Percentiles rank a stretch among this genome's conserved stretches.
Evolutionary conservation across 306 rosid species (phyloP).

Genomic region (Inga leiocalycina): DNA sequence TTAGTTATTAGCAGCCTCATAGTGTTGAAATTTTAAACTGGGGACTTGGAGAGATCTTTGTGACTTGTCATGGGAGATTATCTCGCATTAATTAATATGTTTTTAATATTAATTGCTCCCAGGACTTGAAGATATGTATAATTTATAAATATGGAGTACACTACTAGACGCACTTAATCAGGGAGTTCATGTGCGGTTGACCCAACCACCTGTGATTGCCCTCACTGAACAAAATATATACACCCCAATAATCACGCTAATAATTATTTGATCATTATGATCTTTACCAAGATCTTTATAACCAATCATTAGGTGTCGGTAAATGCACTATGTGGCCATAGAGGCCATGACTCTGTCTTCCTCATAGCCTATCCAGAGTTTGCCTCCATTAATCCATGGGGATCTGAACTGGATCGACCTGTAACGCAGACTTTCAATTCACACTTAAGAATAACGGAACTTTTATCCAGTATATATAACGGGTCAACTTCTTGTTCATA

Average conservation of each 20-base stretch:
- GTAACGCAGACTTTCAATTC: neutral
- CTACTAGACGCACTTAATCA: slow-evolving; percentile 28
- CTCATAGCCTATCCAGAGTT: neutral
- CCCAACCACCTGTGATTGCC: slow-evolving; percentile 50
- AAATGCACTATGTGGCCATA: neutral
- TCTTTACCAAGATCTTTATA: neutral
- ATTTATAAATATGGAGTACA: slow-evolving; percentile 9
- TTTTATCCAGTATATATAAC: neutral
- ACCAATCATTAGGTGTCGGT: slow-evolving; percentile 45
- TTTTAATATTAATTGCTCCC: neutral
- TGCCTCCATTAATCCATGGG: neutral
- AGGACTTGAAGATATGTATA: neutral
- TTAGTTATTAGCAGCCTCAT: neutral
- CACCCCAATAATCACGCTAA: slow-evolving; percentile 52
- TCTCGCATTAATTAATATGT: slow-evolving; percentile 8
- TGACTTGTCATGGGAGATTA: slow-evolving; percentile 33
- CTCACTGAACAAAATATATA: slow-evolving; percentile 30
- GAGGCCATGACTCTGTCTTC: neutral
- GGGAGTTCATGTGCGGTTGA: slow-evolving; percentile 61
- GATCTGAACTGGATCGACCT: neutral
- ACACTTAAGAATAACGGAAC: neutral
- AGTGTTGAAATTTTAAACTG: slow-evolving; percentile 9
- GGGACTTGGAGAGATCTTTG: neutral
- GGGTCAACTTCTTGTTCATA: neutral
- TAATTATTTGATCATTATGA: slow-evolving; percentile 25